A percentile compares a stretch with the other conserved stretches of the same genome.
phyloP scores from a whole-genome alignment of 2,329 filamentous ascomycete species.

The Trichophyton simii region DNA sequence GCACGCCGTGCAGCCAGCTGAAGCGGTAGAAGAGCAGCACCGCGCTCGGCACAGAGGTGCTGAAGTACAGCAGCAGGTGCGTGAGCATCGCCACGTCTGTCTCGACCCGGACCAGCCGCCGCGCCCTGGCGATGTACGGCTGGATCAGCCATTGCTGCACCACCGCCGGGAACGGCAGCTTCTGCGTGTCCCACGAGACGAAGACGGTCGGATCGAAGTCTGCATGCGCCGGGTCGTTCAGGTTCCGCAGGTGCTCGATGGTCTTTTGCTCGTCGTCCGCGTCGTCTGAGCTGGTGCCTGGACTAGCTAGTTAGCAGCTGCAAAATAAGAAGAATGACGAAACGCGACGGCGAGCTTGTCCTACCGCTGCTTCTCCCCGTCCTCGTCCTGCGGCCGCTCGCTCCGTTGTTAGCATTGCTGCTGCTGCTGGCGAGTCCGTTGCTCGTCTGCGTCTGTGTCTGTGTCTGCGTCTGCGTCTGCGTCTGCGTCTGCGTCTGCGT shows the following conservation, averaged over 20 bases:
- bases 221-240: slow-evolving; percentile 39
- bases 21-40: slow-evolving; percentile 53
- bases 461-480: neutral
- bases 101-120: slow-evolving; percentile 47
- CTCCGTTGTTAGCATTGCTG: neutral
- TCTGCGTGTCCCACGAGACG: slow-evolving; percentile 38
- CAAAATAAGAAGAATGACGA: neutral
- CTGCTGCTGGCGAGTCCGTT: neutral
- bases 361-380: neutral
- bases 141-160: slow-evolving; percentile 42
- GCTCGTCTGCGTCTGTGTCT: neutral
- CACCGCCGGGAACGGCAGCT: slow-evolving; percentile 29
- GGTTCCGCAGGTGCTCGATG: slow-evolving; percentile 34
- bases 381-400: neutral
- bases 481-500: neutral
- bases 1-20: slow-evolving; percentile 52
- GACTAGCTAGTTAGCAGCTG: neutral
- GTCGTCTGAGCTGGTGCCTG: neutral
- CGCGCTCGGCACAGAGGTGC: slow-evolving; percentile 58
- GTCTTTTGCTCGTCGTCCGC: slow-evolving; percentile 18
- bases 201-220: slow-evolving; percentile 46
- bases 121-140: slow-evolving; percentile 48
- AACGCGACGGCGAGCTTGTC: neutral
- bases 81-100: slow-evolving; percentile 70
- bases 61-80: slow-evolving; percentile 59